Conservation (phyloP, 2,329 filamentous ascomycete genomes). For the Parafenestella ontariensis region DNA sequence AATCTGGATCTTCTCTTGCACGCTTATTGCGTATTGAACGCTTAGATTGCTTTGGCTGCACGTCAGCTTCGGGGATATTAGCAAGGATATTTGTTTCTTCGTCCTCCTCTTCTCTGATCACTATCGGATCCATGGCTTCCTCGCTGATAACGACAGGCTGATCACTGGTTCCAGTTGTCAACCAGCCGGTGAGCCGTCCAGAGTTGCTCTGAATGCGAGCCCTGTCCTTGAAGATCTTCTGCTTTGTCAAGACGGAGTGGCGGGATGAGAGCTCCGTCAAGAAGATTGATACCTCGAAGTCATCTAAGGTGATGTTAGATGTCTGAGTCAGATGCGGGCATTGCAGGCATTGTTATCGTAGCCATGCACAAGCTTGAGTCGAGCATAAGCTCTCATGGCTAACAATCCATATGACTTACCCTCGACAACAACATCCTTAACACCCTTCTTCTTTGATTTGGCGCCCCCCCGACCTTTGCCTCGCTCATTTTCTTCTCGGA, state of each 20-base stretch:
- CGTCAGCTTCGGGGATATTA: constrained; percentile 62
- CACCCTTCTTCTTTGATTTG: constrained; percentile 75
- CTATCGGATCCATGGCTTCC: constrained; percentile 53
- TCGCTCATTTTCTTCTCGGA: constrained; percentile 80
- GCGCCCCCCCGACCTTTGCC: constrained; percentile 65
- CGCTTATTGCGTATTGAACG: constrained; percentile 25
- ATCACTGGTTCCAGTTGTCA: constrained; percentile 50
- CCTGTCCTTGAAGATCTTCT: constrained; percentile 70
- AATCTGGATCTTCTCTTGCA: constrained; percentile 7
- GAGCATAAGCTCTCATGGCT: background rate
- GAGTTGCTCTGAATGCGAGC: constrained; percentile 55
- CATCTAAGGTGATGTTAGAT: constrained; percentile 65
- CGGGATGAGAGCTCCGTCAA: constrained; percentile 84
- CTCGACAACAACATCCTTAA: constrained; percentile 86
- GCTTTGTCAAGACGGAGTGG: constrained; percentile 85
- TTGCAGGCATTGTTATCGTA: constrained; percentile 4
- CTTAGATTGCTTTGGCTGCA: constrained; percentile 13
- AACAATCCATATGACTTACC: constrained; percentile 61
- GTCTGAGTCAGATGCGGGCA: constrained; percentile 17
- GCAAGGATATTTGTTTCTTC: constrained; percentile 59
- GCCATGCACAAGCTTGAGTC: background rate
- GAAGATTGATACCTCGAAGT: constrained; percentile 95
- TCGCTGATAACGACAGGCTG: constrained; percentile 53
- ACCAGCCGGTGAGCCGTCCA: constrained; percentile 56
- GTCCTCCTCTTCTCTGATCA: constrained; percentile 65